A percentile compares a stretch with the other conserved stretches of the same genome.
These are phyloP conservation scores for Solanum lycopersicoides DNA, from an alignment of 257 asterid genomes.

Conservation along the genomic window DNA sequence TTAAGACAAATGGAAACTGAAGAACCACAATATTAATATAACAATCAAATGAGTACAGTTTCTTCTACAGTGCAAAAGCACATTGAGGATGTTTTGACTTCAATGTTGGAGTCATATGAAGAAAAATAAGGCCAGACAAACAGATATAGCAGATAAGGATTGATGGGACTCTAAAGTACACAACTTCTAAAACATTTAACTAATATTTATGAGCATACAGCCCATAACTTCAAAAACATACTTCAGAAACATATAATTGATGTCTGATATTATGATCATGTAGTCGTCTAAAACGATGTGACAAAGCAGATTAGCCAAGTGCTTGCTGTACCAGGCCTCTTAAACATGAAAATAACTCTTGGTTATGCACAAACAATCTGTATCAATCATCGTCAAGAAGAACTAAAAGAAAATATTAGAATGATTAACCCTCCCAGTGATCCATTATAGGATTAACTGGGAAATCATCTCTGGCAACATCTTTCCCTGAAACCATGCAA, in stretches of 20 bases:
- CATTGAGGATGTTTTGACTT: not conserved
- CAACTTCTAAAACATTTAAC: not conserved
- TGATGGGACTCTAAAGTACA: not conserved
- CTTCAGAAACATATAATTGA: not conserved
- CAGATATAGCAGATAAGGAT: not conserved
- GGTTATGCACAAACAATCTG: not conserved
- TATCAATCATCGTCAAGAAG: not conserved
- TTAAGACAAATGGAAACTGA: not conserved
- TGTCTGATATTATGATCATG: not conserved
- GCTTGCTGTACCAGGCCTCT: not conserved
- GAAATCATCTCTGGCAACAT: not conserved
- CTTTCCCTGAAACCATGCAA: not conserved
- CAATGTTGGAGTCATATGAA: not conserved
- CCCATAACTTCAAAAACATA: not conserved
- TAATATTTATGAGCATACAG: not conserved
- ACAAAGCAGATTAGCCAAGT: not conserved
- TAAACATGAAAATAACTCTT: not conserved
- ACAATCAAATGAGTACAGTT: not conserved
- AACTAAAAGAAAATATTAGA: not conserved
- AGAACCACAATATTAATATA: not conserved
- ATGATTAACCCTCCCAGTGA: not conserved
- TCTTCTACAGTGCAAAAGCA: not conserved
- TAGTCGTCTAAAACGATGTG: not conserved
- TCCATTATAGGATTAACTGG: not conserved
- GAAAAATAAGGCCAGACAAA: not conserved